Conservation (phyloP, 805 yeast species). For the Cyberlindnera suaveolens region DNA sequence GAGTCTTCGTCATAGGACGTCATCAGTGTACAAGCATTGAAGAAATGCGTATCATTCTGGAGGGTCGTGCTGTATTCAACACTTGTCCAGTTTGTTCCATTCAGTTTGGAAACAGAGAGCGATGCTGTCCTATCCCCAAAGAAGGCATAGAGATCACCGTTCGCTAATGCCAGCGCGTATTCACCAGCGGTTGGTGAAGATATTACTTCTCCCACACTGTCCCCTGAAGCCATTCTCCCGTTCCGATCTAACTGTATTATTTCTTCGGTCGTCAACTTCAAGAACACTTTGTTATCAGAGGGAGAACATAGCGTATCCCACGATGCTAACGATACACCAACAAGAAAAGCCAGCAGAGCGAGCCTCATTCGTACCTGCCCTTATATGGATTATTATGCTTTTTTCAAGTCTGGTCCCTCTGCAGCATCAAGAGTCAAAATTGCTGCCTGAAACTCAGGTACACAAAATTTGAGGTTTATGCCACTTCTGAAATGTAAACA, state of each 20-base stretch:
- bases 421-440: no score
- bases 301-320: slow-evolving; percentile 21
- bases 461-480: no score
- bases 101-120: no score
- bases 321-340: background rate
- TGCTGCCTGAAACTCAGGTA: no score
- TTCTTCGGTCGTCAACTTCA: slow-evolving; percentile 18
- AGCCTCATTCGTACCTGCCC: no score
- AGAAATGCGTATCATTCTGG: slow-evolving; percentile 5
- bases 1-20: slow-evolving; percentile 29
- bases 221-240: slow-evolving; percentile 1
- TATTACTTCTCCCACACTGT: slow-evolving; percentile 1
- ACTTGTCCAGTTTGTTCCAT: slow-evolving; percentile 9
- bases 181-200: slow-evolving; percentile 15
- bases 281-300: slow-evolving; percentile 9
- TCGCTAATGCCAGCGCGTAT: slow-evolving; percentile 19
- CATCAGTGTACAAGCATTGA: slow-evolving; percentile 33
- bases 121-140: background rate
- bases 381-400: no score
- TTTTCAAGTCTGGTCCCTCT: no score
- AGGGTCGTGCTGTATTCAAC: slow-evolving; percentile 14
- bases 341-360: no score
- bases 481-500: slow-evolving; percentile 11
- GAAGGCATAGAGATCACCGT: slow-evolving; percentile 18
- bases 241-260: slow-evolving; percentile 11